Conservation (phyloP, 306 rosid species). For the Rosa rugosa region DNA sequence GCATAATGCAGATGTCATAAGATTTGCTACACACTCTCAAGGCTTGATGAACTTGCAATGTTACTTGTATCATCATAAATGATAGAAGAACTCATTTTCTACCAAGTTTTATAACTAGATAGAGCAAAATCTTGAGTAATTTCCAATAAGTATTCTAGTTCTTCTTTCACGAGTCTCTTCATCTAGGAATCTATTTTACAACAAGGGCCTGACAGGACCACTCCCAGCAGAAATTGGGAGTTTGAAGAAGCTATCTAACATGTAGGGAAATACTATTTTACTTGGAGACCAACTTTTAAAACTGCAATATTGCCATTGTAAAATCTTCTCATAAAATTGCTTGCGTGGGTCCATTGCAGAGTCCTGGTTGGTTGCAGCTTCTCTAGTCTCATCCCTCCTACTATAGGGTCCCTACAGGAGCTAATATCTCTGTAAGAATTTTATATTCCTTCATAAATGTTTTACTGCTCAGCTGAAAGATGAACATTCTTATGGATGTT, state of each 20-base stretch:
- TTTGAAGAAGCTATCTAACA: slow-evolving; percentile 45
- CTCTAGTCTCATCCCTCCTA: slow-evolving; percentile 34
- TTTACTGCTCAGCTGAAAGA: neutral
- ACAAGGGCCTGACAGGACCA: slow-evolving; percentile 41
- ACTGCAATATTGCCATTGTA: neutral
- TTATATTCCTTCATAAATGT: slow-evolving; percentile 44
- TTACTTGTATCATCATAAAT: neutral
- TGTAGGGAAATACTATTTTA: slow-evolving; percentile 37
- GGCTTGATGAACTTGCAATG: neutral
- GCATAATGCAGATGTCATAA: neutral
- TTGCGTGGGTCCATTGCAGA: slow-evolving; percentile 38
- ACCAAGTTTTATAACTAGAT: neutral
- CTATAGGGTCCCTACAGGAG: slow-evolving; percentile 53
- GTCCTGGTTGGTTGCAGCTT: slow-evolving; percentile 59
- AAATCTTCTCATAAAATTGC: neutral
- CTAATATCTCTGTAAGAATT: slow-evolving; percentile 20
- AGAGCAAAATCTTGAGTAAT: neutral
- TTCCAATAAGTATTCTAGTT: neutral
- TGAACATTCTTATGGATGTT: neutral
- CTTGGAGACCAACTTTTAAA: neutral
- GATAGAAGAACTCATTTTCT: neutral
- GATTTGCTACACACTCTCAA: neutral
- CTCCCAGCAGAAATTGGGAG: slow-evolving; percentile 52
- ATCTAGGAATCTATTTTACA: slow-evolving; percentile 66
- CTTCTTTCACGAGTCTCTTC: slow-evolving; percentile 22